A percentile compares a stretch with the other conserved stretches of the same genome.
Conservation (phyloP, 2,329 filamentous ascomycete species). For the Emmonsiellopsis sp. region DNA sequence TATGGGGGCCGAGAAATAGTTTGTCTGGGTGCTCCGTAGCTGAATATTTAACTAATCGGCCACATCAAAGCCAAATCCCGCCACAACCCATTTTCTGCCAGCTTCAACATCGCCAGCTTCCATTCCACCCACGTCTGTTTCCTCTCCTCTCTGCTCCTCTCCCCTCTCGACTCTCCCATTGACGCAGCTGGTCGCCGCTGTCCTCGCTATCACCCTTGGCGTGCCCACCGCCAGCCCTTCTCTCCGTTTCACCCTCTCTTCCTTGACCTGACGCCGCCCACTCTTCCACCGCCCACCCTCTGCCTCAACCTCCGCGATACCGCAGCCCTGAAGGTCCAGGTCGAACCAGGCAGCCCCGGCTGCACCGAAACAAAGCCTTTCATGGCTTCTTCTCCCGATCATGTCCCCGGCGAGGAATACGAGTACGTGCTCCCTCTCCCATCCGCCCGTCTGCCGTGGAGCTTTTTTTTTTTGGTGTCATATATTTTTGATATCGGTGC, state of each 20-base stretch:
- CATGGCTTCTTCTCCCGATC: conserved; percentile 33
- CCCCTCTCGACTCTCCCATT: not conserved
- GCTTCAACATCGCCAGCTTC: too few species aligned
- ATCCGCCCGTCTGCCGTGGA: not conserved
- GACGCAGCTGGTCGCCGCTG: not conserved
- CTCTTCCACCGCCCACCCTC: conserved; percentile 7
- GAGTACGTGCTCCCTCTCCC: conserved; percentile 28
- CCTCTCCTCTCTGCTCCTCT: not conserved
- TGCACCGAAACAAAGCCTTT: conserved; percentile 24
- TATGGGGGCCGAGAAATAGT: too few species aligned
- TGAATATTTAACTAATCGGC: too few species aligned
- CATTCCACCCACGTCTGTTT: not conserved
- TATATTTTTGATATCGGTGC: not conserved
- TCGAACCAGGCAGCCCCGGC: conserved; percentile 20
- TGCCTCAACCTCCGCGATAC: not conserved
- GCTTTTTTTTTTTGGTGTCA: not conserved
- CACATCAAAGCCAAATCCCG: not conserved
- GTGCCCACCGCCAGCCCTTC: conserved; percentile 1
- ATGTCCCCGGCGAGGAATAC: conserved; percentile 35
- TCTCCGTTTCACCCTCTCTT: conserved; percentile 1
- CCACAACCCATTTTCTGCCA: not conserved
- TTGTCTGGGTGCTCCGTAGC: too few species aligned
- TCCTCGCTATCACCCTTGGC: not conserved
- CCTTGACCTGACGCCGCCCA: conserved; percentile 3
- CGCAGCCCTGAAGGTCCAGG: conserved; percentile 7